Evolutionary conservation across 768 basidiomycete species (phyloP).

Genomic region (Boletus reticulatus): DNA sequence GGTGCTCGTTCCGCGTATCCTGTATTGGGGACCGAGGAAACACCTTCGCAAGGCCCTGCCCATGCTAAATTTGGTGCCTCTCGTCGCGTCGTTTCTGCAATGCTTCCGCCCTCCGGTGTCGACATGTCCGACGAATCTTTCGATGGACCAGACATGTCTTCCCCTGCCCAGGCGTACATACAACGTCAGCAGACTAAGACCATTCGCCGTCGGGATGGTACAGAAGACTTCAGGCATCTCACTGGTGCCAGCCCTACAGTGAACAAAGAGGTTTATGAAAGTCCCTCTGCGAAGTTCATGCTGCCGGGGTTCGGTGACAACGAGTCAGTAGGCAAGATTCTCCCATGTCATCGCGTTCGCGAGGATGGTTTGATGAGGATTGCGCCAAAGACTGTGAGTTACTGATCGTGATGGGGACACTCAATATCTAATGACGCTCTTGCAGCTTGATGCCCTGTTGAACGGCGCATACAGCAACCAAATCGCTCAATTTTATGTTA

Average conservation of each 20-base stretch:
- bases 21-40: slow-evolving; percentile 30
- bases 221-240: slow-evolving; percentile 73
- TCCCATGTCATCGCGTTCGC: slow-evolving; percentile 90
- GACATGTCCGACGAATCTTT: slow-evolving; percentile 56
- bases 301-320: slow-evolving; percentile 85
- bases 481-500: slow-evolving; percentile 71
- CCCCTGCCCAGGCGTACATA: slow-evolving; percentile 79
- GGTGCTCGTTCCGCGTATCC: slow-evolving; percentile 44
- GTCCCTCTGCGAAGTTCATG: slow-evolving; percentile 56
- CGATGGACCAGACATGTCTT: slow-evolving; percentile 64
- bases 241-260: slow-evolving; percentile 62
- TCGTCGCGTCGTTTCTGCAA: slow-evolving; percentile 75
- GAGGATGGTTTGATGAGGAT: slow-evolving; percentile 97
- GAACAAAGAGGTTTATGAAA: slow-evolving; percentile 45
- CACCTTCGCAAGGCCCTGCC: slow-evolving; percentile 28
- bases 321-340: slow-evolving; percentile 87
- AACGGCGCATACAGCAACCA: slow-evolving; percentile 67
- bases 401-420: neutral
- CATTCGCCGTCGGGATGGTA: slow-evolving; percentile 76
- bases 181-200: slow-evolving; percentile 76
- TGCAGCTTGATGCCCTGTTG: slow-evolving; percentile 74
- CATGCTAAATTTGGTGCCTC: slow-evolving; percentile 42
- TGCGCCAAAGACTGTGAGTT: slow-evolving; percentile 68
- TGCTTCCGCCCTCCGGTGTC: slow-evolving; percentile 42
- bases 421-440: slow-evolving; percentile 1